Percentiles rank a stretch among this genome's conserved stretches.
Conservation (phyloP, 176 grass and related monocot species). For the Phoenix roebelenii region DNA sequence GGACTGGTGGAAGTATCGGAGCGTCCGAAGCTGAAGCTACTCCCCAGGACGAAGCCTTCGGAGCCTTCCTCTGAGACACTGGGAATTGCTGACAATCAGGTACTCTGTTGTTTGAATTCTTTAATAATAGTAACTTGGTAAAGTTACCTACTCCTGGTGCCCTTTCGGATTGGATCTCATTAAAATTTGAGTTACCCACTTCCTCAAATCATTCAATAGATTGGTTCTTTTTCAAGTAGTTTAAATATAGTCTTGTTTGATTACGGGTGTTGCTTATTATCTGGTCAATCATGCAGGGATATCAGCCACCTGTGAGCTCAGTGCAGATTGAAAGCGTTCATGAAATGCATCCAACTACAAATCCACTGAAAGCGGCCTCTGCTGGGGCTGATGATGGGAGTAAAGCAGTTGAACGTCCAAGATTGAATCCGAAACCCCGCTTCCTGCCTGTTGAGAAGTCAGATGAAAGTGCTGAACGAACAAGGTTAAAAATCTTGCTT, state of each 20-base stretch:
- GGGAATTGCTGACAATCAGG: constrained; percentile 61
- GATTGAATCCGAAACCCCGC: constrained; percentile 74
- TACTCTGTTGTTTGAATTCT: constrained; percentile 1
- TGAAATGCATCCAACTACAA: constrained; percentile 36
- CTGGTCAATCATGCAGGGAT: constrained; percentile 30
- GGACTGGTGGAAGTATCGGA: constrained; percentile 24
- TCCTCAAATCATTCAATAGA: too few relatives aligned
- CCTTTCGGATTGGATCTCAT: too few relatives aligned
- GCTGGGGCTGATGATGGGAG: constrained; percentile 31
- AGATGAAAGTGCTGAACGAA: constrained; percentile 44
- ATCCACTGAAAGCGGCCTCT: constrained; percentile 26
- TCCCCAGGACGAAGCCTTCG: constrained; percentile 60
- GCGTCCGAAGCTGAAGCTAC: constrained; percentile 71
- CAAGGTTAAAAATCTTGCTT: constrained; percentile 34
- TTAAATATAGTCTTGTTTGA: neutral
- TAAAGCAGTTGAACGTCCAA: constrained; percentile 38
- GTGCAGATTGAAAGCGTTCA: constrained; percentile 32
- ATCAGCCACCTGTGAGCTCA: constrained; percentile 13
- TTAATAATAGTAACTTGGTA: neutral
- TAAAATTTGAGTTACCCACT: too few relatives aligned
- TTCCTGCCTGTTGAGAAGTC: constrained; percentile 28
- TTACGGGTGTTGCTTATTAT: constrained; percentile 6
- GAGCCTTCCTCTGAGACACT: constrained; percentile 31
- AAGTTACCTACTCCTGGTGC: neutral
- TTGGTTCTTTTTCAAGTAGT: constrained; percentile 3